Base-by-base conservation (phyloP, 164 flowering plant genomes). In the Umbilicus rupestris region DNA sequence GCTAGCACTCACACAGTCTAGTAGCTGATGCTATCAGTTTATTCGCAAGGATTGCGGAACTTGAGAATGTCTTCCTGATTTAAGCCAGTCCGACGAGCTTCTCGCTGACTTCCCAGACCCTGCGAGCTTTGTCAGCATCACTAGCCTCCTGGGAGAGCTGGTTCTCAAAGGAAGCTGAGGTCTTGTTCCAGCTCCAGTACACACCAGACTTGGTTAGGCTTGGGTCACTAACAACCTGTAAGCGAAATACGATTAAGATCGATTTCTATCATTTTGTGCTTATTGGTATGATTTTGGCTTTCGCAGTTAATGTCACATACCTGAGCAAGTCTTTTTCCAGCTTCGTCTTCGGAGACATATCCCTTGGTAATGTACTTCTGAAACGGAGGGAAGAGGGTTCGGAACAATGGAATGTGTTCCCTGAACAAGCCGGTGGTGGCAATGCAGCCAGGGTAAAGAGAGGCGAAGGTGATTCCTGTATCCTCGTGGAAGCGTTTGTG, bases 161-260 rank as follows among this genome's bases (percentile, higher is more conserved):
- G 78, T 94, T 94, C 81, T 91, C 97, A 50, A 91, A 94, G 3
- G 94, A 91, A 28, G 96, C 85, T 0, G 96, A 91, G 41, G 76
- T 77, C 75, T 84, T 94, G 78, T 94, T 94, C 99, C 99, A 94
- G 85, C 99, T 94, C 99, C 99, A 91, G 81, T 94, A 94, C 11
- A 94, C 99, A 33, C 99, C 99, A 0, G 99, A 94, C 63, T 94
- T 94, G 50, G 97, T 84, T 77, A 94, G 73, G 87, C 96, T 94
- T 35, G 90, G 96, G 39, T 91, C 99, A 37, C 88, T 78, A 62
- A 91, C 96, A 63, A 94, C 97, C 96, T 86, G 74, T 64, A 68
- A 72, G 10, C 28, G 11, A 22, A 7, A 28, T 22, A 6, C 11
- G 2, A 7, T 50, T 22, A 9, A 5, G 6, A 47, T 5, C 45